Base-by-base conservation (phyloP, 2,329 filamentous ascomycete species). In the Cytospora piceicola region DNA sequence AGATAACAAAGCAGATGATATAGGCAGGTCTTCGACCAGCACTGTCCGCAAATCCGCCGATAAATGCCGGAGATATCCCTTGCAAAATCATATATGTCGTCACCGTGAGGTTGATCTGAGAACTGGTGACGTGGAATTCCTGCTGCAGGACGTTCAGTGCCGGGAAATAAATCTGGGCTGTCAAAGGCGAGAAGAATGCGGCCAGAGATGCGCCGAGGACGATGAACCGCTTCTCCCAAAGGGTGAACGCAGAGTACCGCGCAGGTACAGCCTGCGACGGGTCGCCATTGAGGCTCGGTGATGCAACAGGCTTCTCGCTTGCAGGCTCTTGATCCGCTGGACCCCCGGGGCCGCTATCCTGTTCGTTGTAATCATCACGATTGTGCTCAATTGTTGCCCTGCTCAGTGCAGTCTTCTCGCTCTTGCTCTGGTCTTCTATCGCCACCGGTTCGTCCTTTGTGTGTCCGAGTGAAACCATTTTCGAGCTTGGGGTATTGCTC, bases 51-150 rank as follows among this genome's bases (percentile, higher is more conserved):
- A 88, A 74, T 4, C 82, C 81, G 0, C 84, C 85, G 42, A 68
- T 55, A 22, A 68, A 67, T 58, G 82, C 82, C 15, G 86, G 86
- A 0, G 82, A 79, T 15, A 89, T 74, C 27, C 83, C 87, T 75
- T 88, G 86, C 36, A 88, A 82, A 60, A 89, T 81, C 82, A 85
- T 82, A 70, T 85, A 86, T 1, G 81, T 83, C 2, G 83, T 85
- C 51, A 85, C 74, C 8, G 82, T 84, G 42, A 86, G 73, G 71
- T 84, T 85, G 67, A 85, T 79, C 57, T 78, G 69, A 0, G 75
- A 70, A 34, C 71, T 69, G 7, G 76, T 75, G 22, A 86, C 80
- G 27, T 78, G 32, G 11, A 86, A 75, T 51, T 84, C 82, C 2
- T 77, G 68, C 9, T 84, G 80, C 12, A 87, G 76, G 8, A 78